phyloP scores from a whole-genome alignment of 106 monocot genomes.

The Dendrobium huoshanense region DNA sequence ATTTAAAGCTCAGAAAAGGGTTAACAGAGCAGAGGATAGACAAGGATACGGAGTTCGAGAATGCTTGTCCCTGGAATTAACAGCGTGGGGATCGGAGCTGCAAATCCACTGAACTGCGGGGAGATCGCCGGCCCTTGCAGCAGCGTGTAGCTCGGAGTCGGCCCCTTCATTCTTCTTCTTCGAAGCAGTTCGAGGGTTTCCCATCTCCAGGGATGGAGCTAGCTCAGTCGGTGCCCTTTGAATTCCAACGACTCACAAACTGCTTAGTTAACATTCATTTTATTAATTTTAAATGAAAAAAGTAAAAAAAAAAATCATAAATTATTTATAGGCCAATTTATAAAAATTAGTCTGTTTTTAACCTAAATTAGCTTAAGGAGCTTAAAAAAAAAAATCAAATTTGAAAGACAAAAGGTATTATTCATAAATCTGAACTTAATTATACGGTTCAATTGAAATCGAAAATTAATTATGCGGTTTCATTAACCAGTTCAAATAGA shows the following conservation, averaged over 20 bases:
- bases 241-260: neutral
- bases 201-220: constrained; percentile 14
- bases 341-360: no score
- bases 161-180: constrained; percentile 3
- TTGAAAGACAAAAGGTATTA: no score
- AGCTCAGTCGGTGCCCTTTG: neutral
- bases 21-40: neutral
- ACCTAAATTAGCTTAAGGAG: no score
- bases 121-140: constrained; percentile 54
- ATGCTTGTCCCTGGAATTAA: constrained; percentile 60
- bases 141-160: constrained; percentile 44
- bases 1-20: neutral
- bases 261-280: no score
- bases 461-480: no score
- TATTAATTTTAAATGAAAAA: no score
- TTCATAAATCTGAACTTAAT: no score
- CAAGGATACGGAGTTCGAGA: constrained; percentile 73
- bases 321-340: no score
- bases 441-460: no score
- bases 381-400: no score
- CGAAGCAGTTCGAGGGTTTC: constrained; percentile 23
- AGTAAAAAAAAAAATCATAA: no score
- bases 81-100: constrained; percentile 48
- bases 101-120: constrained; percentile 36
- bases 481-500: no score